These are phyloP conservation scores for Fraxinus latifolia DNA, from an alignment of 305 asterid genomes.

Conservation along the genomic window DNA sequence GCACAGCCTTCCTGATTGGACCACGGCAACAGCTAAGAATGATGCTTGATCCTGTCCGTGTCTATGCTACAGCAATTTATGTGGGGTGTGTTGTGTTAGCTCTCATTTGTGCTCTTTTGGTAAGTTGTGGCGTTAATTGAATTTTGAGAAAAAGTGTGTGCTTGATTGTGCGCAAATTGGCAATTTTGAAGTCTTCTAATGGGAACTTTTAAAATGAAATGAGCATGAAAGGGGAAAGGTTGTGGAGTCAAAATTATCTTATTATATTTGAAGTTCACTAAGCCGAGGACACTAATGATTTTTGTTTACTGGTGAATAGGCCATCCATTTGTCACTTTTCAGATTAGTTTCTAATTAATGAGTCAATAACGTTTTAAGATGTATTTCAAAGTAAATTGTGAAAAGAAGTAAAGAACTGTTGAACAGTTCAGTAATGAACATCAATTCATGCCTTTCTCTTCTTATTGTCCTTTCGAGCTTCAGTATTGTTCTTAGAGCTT, in stretches of 20 bases:
- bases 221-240: neutral
- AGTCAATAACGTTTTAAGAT: neutral
- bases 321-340: neutral
- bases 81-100: conserved; percentile 69
- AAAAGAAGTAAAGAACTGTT: neutral
- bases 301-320: neutral
- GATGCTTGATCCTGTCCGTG: conserved; percentile 82
- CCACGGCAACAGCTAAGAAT: conserved; percentile 64
- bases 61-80: conserved; percentile 72
- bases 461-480: neutral
- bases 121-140: conserved; percentile 34
- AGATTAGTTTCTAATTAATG: neutral
- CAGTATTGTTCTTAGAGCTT: neutral
- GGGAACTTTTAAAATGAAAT: neutral
- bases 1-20: conserved; percentile 90
- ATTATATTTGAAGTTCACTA: neutral
- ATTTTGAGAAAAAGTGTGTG: neutral
- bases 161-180: neutral
- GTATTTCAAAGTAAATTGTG: neutral
- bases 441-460: neutral
- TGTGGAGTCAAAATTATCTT: neutral
- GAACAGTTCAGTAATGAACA: neutral
- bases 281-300: neutral
- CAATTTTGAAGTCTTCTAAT: neutral
- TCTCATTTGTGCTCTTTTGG: conserved; percentile 87